Base-by-base conservation (phyloP, 305 asterid species). In the Rubia tinctorum region DNA sequence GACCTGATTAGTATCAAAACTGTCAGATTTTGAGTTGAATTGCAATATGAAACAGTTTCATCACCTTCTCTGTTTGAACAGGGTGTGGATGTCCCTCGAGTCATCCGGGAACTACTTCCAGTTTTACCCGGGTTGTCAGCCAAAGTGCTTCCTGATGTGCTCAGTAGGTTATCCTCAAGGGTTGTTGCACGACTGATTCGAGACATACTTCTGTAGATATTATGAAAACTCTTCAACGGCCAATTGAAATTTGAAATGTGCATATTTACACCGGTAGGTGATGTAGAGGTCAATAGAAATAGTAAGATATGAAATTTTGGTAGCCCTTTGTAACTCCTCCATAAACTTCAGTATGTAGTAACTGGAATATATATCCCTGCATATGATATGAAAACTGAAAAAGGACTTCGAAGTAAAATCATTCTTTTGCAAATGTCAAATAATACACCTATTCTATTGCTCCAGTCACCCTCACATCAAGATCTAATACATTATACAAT, bases 51-150 rank as follows among this genome's bases (percentile, higher is more conserved):
- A 79, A 34, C 25, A 73, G 67, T 75, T 64, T 72, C 71, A 56
- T 40, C 18, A 59, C n/a, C 10, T 66, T 72, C 47, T 77, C 55
- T 76, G 59, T 65, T 71, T 78, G 49, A 71, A 73, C 93, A 95
- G 96, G 93, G 85, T 75, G 75, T 91, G 71, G 82, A 86, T 83
- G 80, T 88, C 76, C 81, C 89, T 68, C 89, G 72, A 80, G 95
- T 88, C 75, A 81, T 95, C 80, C 91, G 76, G 83, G 98, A 95
- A 85, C 91, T 95, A 64, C 96, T 95, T 62, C 99, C 99, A 0
- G 87, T 92, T 59, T 83, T 95, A 75, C 98, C 99, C 5, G 97
- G 99, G 51, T 86, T 95, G 55, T 84, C 99, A 1, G 95, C 84
- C 59, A 95, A 81, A 77, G 90, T 92, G 60, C 90, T 95, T 17